phyloP scores from a whole-genome alignment of 139 green algal species.

The Picochlorum sp. region DNA sequence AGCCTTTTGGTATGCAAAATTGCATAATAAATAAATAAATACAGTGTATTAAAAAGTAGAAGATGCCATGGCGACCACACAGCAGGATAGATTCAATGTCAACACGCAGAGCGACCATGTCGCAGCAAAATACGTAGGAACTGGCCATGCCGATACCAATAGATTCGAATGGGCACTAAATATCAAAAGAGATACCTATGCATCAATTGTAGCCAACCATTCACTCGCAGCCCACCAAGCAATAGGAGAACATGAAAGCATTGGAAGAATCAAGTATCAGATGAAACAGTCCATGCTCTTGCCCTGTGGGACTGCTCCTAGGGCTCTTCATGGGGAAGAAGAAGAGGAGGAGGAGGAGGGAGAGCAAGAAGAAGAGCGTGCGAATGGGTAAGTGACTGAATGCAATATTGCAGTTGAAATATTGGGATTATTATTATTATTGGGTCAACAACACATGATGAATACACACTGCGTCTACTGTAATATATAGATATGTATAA shows the following conservation, averaged over 20 bases:
- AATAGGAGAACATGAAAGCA: conserved; percentile 89
- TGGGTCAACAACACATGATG: no score
- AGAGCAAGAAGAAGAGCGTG: no score
- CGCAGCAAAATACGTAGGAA: conserved; percentile 95
- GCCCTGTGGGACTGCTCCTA: conserved; percentile 66
- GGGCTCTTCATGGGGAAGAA: conserved; percentile 54
- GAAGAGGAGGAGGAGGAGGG: conserved; percentile 8
- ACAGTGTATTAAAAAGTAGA: no score
- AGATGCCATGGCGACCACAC: conserved; percentile 36
- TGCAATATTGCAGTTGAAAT: no score
- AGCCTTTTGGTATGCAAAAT: no score
- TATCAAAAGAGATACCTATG: conserved; percentile 94
- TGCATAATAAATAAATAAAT: no score
- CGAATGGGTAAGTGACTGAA: no score
- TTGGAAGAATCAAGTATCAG: conserved; percentile 83
- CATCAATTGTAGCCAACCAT: conserved; percentile 88
- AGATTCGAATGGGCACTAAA: conserved; percentile 96
- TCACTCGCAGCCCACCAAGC: conserved; percentile 83
- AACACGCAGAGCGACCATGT: conserved; percentile 98
- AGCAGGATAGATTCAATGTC: conserved; percentile 91
- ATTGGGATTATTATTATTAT: no score
- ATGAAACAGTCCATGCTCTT: conserved; percentile 89
- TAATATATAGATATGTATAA: no score
- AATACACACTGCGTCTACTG: no score
- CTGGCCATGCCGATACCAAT: conserved; percentile 79